These are phyloP conservation scores for Amphirosellinia nigrospora DNA, from an alignment of 495 filamentous ascomycete species.

Conservation along the genomic window DNA sequence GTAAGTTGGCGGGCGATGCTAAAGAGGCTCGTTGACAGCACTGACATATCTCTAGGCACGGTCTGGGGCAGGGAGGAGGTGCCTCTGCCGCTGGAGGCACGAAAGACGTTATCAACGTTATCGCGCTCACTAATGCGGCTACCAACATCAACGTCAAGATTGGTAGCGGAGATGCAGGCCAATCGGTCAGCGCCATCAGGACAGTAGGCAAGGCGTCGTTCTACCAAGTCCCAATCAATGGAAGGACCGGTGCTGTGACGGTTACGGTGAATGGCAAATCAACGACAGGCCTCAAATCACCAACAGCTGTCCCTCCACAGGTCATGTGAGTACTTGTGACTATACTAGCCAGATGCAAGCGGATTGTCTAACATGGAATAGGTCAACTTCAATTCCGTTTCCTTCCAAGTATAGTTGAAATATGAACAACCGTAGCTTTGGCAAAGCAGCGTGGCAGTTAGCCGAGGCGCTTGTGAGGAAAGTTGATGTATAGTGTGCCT, in stretches of 20 bases:
- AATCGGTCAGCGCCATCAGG: slow-evolving; percentile 46
- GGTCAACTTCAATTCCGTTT: slow-evolving; percentile 51
- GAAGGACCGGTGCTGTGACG: slow-evolving; percentile 56
- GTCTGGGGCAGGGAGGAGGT: slow-evolving; percentile 54
- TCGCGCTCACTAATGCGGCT: slow-evolving; percentile 45
- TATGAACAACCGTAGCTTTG: neutral
- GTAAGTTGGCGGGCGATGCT: slow-evolving; percentile 45
- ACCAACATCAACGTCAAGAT: slow-evolving; percentile 56
- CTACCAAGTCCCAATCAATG: slow-evolving; percentile 60
- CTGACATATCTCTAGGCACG: slow-evolving; percentile 39
- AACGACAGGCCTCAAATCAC: slow-evolving; percentile 56
- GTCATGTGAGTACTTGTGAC: slow-evolving; percentile 49
- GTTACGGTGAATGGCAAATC: slow-evolving; percentile 56
- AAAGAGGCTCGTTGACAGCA: slow-evolving; percentile 29
- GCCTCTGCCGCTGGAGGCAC: slow-evolving; percentile 47
- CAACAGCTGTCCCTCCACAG: slow-evolving; percentile 49
- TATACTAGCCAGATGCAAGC: neutral
- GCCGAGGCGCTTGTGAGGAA: neutral
- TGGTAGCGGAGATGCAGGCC: slow-evolving; percentile 52
- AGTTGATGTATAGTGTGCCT: neutral
- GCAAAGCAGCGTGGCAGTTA: neutral
- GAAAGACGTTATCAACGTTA: slow-evolving; percentile 54
- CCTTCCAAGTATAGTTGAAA: slow-evolving; percentile 41
- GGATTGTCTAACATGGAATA: slow-evolving; percentile 32
- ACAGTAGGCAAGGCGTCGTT: slow-evolving; percentile 50